Evolutionary conservation across 129 eudicot species (phyloP).

Genomic region (Lactuca saligna): DNA sequence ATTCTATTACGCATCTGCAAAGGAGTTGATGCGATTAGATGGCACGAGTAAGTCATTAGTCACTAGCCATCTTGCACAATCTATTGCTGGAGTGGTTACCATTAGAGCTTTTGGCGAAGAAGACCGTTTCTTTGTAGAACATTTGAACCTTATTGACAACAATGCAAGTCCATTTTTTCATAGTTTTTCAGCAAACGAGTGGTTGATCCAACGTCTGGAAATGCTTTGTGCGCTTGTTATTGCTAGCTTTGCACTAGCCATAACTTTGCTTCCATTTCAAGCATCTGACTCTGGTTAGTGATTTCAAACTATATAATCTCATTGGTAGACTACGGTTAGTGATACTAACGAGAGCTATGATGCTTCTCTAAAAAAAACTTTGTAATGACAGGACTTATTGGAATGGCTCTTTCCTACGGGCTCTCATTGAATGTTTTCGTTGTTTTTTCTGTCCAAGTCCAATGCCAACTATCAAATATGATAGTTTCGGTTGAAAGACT

Average conservation of each 20-base stretch:
- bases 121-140: constrained; percentile 51
- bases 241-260: constrained; percentile 52
- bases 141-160: constrained; percentile 51
- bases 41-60: constrained; percentile 76
- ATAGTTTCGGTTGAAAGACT: constrained; percentile 68
- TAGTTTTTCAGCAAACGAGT: constrained; percentile 70
- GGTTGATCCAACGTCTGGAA: constrained; percentile 73
- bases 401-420: constrained; percentile 72
- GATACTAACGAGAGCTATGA: not conserved
- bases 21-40: constrained; percentile 74
- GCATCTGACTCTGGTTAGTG: constrained; percentile 54
- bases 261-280: constrained; percentile 49
- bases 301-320: not conserved
- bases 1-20: constrained; percentile 64
- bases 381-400: constrained; percentile 59
- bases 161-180: constrained; percentile 63
- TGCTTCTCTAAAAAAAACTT: not conserved
- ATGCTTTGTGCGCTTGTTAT: constrained; percentile 56
- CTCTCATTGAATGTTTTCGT: constrained; percentile 59
- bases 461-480: constrained; percentile 50
- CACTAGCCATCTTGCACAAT: constrained; percentile 69
- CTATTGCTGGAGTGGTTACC: constrained; percentile 65
- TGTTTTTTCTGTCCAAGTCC: constrained; percentile 38
- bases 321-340: no score
- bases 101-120: constrained; percentile 79